Evolutionary conservation across 148 eudicot species (phyloP).

Genomic region (Vaccinium vitisidaea): DNA sequence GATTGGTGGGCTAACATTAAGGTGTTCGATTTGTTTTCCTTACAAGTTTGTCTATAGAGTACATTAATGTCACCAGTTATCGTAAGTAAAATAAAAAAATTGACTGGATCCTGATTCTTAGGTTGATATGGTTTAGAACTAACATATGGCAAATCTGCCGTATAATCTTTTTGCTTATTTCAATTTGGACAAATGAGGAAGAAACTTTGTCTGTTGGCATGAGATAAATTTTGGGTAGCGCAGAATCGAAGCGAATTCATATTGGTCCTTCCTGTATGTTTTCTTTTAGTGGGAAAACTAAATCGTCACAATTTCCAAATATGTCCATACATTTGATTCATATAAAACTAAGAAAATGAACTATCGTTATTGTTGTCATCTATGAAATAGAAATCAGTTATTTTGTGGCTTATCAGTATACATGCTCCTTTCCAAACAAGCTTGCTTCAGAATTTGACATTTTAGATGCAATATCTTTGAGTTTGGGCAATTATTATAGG

Average conservation of each 20-base stretch:
- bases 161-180: not conserved
- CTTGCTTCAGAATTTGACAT: no score
- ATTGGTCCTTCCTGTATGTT: not conserved
- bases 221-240: not conserved
- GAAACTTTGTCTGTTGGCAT: not conserved
- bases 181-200: not conserved
- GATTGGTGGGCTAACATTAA: conserved; percentile 91
- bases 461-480: no score
- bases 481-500: no score
- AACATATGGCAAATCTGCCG: not conserved
- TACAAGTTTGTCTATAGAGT: not conserved
- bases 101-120: not conserved
- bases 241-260: not conserved
- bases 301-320: not conserved
- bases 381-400: not conserved
- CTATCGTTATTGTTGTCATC: not conserved
- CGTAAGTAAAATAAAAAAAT: not conserved
- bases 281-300: not conserved
- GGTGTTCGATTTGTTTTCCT: conserved; percentile 32
- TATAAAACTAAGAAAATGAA: not conserved
- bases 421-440: not conserved
- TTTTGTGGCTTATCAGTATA: not conserved
- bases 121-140: not conserved
- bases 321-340: not conserved
- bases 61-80: not conserved